Conservation (phyloP, 1,284 basidiomycete genomes). For the Moniliophthora roreri region DNA sequence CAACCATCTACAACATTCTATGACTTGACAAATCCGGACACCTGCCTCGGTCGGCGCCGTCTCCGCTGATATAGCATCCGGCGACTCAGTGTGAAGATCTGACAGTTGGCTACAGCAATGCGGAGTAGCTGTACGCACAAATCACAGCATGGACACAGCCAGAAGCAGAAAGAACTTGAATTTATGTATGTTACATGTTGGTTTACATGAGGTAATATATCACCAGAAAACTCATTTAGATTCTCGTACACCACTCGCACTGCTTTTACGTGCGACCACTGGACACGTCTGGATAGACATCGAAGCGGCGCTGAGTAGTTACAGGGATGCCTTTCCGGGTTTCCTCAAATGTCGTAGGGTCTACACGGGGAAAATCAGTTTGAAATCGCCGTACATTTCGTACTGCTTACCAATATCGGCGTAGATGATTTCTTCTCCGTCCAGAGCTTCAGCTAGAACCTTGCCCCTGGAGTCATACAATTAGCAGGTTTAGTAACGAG, state of each 20-base stretch:
- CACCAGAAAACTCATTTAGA: background rate
- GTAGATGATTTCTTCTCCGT: constrained; percentile 81
- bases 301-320: constrained; percentile 86
- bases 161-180: background rate
- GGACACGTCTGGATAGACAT: constrained; percentile 81
- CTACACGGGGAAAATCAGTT: constrained; percentile 38
- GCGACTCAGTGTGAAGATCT: no score
- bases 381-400: background rate
- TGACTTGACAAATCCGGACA: constrained; percentile 34
- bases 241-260: background rate
- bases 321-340: constrained; percentile 86
- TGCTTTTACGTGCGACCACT: background rate
- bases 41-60: no score
- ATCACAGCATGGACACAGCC: no score
- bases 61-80: no score
- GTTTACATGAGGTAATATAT: background rate
- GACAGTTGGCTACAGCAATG: no score
- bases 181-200: background rate
- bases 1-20: constrained; percentile 41
- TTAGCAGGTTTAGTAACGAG: background rate
- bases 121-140: no score
- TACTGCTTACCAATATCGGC: constrained; percentile 74
- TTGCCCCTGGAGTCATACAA: constrained; percentile 58
- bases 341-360: constrained; percentile 66
- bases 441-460: constrained; percentile 76